Percentiles rank a stretch among this genome's conserved stretches.
Conservation (phyloP, 306 rosid species). For the Trifolium repens region DNA sequence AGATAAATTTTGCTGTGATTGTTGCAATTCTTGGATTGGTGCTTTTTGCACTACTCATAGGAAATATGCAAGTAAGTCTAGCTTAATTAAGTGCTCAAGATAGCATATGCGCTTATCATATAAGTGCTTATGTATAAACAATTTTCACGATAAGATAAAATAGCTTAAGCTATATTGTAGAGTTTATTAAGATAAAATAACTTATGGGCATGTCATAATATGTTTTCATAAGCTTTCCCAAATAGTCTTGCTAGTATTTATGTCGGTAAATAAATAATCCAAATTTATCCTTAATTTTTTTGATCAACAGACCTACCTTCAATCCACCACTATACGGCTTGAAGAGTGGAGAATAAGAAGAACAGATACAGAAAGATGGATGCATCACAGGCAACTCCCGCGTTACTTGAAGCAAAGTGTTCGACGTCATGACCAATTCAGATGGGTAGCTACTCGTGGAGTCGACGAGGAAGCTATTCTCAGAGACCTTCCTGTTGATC, state of each 20-base stretch:
- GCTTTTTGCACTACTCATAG: constrained; percentile 62
- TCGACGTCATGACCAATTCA: constrained; percentile 56
- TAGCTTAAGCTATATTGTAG: neutral
- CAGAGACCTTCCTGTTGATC: constrained; percentile 57
- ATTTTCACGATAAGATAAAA: neutral
- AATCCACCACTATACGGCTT: constrained; percentile 54
- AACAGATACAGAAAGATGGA: constrained; percentile 61
- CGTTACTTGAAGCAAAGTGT: constrained; percentile 50
- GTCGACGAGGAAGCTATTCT: constrained; percentile 66
- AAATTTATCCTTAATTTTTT: neutral
- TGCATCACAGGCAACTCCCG: constrained; percentile 67
- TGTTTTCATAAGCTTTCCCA: neutral
- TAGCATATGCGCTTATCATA: neutral
- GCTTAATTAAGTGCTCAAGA: neutral
- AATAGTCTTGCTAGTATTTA: neutral
- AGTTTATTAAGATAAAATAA: neutral
- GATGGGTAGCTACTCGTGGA: constrained; percentile 61
- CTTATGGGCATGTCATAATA: neutral
- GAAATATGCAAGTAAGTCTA: constrained; percentile 63
- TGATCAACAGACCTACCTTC: constrained; percentile 53
- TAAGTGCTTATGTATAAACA: neutral
- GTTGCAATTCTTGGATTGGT: constrained; percentile 64
- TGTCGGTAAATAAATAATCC: neutral
- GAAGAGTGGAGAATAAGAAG: constrained; percentile 67
- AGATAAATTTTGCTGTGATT: constrained; percentile 60